These are phyloP conservation scores for Cryptococcus sp. DNA, from an alignment of 1,284 basidiomycete genomes.

Conservation along the genomic window DNA sequence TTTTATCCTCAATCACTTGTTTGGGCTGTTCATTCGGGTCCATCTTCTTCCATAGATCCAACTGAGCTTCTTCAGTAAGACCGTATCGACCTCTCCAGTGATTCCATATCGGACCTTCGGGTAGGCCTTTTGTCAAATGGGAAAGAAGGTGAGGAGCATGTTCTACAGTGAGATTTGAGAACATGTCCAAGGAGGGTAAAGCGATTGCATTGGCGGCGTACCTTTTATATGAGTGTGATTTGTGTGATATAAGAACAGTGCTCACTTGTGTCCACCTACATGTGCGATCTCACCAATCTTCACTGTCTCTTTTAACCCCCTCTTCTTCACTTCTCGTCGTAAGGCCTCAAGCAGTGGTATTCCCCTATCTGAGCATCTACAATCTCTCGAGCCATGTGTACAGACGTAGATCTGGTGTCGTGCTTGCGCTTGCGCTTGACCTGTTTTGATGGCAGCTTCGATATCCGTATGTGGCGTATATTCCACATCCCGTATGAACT, in stretches of 20 bases:
- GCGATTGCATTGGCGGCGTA: constrained; percentile 73
- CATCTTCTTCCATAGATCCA: constrained; percentile 26
- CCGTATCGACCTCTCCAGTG: constrained; percentile 74
- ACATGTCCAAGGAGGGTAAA: constrained; percentile 75
- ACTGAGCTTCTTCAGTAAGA: constrained; percentile 60
- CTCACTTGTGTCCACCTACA: constrained; percentile 78
- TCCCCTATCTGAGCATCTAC: constrained; percentile 67
- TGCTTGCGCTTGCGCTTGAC: not conserved
- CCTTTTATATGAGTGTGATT: constrained; percentile 43
- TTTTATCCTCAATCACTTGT: not conserved
- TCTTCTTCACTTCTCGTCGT: constrained; percentile 42
- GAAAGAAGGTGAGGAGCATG: constrained; percentile 58
- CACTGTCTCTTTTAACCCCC: constrained; percentile 18
- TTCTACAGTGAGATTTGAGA: constrained; percentile 55
- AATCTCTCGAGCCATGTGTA: constrained; percentile 65
- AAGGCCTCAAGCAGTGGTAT: constrained; percentile 43
- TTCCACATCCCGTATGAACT: constrained; percentile 9
- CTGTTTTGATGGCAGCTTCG: not conserved
- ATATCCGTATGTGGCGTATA: constrained; percentile 7
- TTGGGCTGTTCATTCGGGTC: constrained; percentile 3
- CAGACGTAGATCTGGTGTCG: constrained; percentile 59
- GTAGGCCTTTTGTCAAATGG: constrained; percentile 45
- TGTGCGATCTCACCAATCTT: constrained; percentile 66
- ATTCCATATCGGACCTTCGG: constrained; percentile 20
- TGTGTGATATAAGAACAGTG: not conserved